Percentiles rank a stretch among this genome's conserved stretches.
phyloP scores from a whole-genome alignment of 345 rosid genomes.

The Hibiscus trionum region DNA sequence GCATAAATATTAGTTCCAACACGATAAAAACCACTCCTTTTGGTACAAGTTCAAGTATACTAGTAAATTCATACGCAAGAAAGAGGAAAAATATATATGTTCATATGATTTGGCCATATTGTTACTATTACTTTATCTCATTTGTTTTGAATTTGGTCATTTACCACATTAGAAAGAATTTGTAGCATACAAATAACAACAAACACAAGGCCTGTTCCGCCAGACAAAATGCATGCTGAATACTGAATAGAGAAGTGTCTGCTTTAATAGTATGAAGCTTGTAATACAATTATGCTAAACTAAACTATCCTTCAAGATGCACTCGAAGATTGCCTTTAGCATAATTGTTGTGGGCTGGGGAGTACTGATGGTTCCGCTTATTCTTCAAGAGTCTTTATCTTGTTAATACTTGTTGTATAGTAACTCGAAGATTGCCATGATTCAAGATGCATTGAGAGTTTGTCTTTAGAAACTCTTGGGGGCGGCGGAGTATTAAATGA shows the following conservation, averaged over 20 bases:
- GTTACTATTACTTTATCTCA: not conserved
- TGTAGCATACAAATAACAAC: not conserved
- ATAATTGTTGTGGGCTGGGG: not conserved
- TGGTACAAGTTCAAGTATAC: not conserved
- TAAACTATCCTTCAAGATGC: not conserved
- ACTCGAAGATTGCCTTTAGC: not conserved
- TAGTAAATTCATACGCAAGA: not conserved
- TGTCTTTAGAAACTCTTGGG: not conserved
- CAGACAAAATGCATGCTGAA: not conserved
- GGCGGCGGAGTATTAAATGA: not conserved
- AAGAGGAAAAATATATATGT: not conserved
- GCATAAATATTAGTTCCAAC: not conserved
- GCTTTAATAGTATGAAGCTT: not conserved
- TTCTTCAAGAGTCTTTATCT: not conserved
- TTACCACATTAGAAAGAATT: not conserved
- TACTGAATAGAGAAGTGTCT: not conserved
- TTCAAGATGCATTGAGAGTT: not conserved
- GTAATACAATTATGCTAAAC: not conserved
- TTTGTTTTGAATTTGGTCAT: not conserved
- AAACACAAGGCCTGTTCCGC: not conserved
- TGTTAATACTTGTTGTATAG: not conserved
- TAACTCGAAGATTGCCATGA: not conserved
- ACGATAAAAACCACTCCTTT: not conserved
- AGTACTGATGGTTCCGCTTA: not conserved
- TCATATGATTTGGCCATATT: constrained; percentile 1